Percentiles rank a stretch among this genome's conserved stretches.
Evolutionary conservation across 2,329 filamentous ascomycete genomes (phyloP).

Genomic region (Xylaria sp.): DNA sequence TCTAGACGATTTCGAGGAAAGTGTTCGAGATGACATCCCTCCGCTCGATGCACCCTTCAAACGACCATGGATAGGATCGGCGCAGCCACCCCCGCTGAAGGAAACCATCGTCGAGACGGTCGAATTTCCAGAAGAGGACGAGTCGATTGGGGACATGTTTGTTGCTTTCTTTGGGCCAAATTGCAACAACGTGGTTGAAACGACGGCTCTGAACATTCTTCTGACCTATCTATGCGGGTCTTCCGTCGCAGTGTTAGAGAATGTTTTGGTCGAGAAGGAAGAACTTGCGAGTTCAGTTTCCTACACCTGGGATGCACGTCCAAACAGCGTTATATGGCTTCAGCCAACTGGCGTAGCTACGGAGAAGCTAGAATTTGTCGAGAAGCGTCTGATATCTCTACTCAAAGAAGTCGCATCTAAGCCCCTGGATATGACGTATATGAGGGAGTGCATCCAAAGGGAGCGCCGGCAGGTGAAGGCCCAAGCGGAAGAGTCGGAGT

Average conservation of each 20-base stretch:
- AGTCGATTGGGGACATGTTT: constrained; percentile 85
- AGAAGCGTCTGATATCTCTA: constrained; percentile 82
- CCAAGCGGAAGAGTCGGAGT: constrained; percentile 77
- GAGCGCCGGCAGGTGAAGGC: constrained; percentile 83
- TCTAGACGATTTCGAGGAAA: constrained; percentile 84
- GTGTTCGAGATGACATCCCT: constrained; percentile 82
- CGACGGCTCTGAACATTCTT: constrained; percentile 76
- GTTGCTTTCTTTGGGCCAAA: constrained; percentile 86
- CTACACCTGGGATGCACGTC: constrained; percentile 77
- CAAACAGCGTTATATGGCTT: constrained; percentile 83
- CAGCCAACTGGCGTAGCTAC: constrained; percentile 86
- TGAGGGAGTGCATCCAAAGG: constrained; percentile 82
- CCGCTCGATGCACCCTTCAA: constrained; percentile 74
- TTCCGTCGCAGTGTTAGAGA: constrained; percentile 89
- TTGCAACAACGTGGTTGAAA: constrained; percentile 69
- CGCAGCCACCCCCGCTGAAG: constrained; percentile 71
- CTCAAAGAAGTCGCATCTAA: constrained; percentile 79
- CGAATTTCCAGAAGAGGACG: constrained; percentile 95
- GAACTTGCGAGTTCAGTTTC: constrained; percentile 85
- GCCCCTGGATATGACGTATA: constrained; percentile 85
- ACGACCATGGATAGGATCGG: constrained; percentile 88
- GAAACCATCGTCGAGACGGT: constrained; percentile 76
- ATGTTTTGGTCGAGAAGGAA: constrained; percentile 89
- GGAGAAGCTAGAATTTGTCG: constrained; percentile 79
- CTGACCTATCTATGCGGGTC: constrained; percentile 90